A percentile compares a stretch with the other conserved stretches of the same genome.
These are phyloP conservation scores for Aegle marmelos DNA, from an alignment of 345 rosid species.

Conservation along the genomic window DNA sequence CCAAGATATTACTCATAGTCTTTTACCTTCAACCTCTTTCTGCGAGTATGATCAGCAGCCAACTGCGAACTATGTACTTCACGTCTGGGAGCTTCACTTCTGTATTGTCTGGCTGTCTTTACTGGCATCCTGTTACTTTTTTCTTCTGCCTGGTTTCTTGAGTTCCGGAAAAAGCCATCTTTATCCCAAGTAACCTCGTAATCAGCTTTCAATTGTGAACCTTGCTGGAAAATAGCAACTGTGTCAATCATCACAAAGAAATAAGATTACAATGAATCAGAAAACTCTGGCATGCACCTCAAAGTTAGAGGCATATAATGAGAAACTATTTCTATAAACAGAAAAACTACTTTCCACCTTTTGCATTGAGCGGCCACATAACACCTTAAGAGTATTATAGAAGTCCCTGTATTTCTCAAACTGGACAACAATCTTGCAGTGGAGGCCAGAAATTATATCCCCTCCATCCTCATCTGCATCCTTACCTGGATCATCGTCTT, in stretches of 20 bases:
- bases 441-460: constrained; percentile 71
- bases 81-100: constrained; percentile 39
- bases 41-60: constrained; percentile 46
- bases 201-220: constrained; percentile 74
- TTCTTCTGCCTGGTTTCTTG: constrained; percentile 45
- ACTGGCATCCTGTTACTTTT: constrained; percentile 31
- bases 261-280: background rate
- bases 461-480: constrained; percentile 45
- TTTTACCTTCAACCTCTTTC: constrained; percentile 86
- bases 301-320: background rate
- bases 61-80: constrained; percentile 31
- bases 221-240: constrained; percentile 55
- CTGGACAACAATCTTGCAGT: constrained; percentile 87
- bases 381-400: constrained; percentile 65
- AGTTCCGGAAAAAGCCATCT: constrained; percentile 61
- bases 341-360: constrained; percentile 45
- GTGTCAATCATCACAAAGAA: constrained; percentile 9
- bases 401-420: constrained; percentile 77
- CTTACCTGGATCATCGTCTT: constrained; percentile 64
- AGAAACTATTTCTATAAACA: background rate
- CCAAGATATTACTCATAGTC: background rate
- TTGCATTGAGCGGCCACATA: constrained; percentile 77
- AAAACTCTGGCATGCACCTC: background rate
- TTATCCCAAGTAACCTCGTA: constrained; percentile 82
- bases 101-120: constrained; percentile 27